phyloP scores from a whole-genome alignment of 2,329 filamentous ascomycete species.

The Pseudogymnoascus sp. region DNA sequence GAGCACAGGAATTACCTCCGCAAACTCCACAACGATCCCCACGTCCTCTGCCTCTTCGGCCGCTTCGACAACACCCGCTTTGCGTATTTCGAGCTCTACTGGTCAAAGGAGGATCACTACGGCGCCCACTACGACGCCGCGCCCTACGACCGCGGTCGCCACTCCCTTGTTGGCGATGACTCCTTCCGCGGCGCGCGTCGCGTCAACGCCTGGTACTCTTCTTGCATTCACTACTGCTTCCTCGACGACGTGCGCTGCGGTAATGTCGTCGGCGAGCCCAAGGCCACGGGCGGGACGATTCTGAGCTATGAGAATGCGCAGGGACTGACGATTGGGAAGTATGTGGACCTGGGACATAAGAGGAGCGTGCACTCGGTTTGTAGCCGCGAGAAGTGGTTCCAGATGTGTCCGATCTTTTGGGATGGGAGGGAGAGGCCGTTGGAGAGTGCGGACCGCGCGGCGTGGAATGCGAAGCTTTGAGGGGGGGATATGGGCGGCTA shows the following conservation, averaged over 20 bases:
- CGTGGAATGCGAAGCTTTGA: constrained; percentile 39
- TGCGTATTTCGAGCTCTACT: constrained; percentile 75
- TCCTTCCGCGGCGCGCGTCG: constrained; percentile 53
- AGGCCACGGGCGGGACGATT: constrained; percentile 60
- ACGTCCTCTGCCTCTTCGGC: constrained; percentile 62
- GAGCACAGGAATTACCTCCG: constrained; percentile 65
- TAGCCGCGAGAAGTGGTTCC: constrained; percentile 33
- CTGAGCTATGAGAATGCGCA: constrained; percentile 34
- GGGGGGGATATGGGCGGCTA: not conserved
- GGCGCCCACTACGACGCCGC: constrained; percentile 49
- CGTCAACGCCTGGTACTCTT: constrained; percentile 54
- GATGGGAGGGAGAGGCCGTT: constrained; percentile 37
- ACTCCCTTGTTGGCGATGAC: constrained; percentile 50
- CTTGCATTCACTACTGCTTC: constrained; percentile 55
- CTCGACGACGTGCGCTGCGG: constrained; percentile 52
- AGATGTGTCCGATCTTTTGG: constrained; percentile 41
- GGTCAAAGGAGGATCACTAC: constrained; percentile 60
- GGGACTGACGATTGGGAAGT: constrained; percentile 28
- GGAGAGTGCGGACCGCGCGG: constrained; percentile 37
- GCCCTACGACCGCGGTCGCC: constrained; percentile 51
- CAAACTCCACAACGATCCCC: constrained; percentile 60
- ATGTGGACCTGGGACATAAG: constrained; percentile 33
- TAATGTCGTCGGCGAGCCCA: constrained; percentile 60
- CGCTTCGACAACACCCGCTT: constrained; percentile 64
- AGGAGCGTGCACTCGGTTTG: constrained; percentile 30